phyloP scores from a whole-genome alignment of 2,329 filamentous ascomycete genomes.

The Cladophialophora bantiana region DNA sequence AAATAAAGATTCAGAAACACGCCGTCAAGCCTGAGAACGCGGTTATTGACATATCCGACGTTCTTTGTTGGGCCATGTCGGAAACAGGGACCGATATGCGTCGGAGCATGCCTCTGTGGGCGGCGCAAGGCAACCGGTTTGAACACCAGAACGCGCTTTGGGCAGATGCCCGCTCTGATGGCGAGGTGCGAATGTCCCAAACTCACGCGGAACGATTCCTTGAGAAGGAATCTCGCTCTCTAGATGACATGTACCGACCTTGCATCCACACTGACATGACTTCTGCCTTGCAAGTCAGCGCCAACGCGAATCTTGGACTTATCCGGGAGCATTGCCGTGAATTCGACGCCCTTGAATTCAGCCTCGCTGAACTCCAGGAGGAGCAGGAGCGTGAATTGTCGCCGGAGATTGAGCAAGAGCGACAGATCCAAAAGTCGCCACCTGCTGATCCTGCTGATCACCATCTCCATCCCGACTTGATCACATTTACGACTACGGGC shows the following conservation, averaged over 20 bases:
- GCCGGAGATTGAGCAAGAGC: slow-evolving; percentile 10
- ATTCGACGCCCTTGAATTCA: neutral
- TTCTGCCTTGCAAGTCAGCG: neutral
- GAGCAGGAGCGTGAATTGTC: slow-evolving; percentile 8
- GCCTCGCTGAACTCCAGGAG: neutral
- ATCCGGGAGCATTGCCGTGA: neutral
- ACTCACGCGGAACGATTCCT: neutral
- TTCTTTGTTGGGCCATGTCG: slow-evolving; percentile 65
- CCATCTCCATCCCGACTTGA: slow-evolving; percentile 1
- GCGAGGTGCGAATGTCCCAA: neutral
- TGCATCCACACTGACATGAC: neutral
- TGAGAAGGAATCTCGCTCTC: neutral
- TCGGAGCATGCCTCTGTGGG: slow-evolving; percentile 66
- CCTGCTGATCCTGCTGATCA: neutral
- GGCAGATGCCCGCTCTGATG: neutral
- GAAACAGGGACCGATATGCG: slow-evolving; percentile 62
- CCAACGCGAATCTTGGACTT: neutral
- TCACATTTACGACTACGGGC: neutral
- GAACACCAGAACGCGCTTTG: slow-evolving; percentile 46
- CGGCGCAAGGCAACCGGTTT: slow-evolving; percentile 63
- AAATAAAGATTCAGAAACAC: neutral
- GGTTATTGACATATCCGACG: slow-evolving; percentile 59
- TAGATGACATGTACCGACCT: slow-evolving; percentile 8
- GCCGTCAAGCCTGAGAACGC: neutral
- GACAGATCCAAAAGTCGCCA: neutral